These are phyloP conservation scores for Fusarium liriodendri DNA, from an alignment of 2,329 filamentous ascomycete genomes.

Conservation along the genomic window DNA sequence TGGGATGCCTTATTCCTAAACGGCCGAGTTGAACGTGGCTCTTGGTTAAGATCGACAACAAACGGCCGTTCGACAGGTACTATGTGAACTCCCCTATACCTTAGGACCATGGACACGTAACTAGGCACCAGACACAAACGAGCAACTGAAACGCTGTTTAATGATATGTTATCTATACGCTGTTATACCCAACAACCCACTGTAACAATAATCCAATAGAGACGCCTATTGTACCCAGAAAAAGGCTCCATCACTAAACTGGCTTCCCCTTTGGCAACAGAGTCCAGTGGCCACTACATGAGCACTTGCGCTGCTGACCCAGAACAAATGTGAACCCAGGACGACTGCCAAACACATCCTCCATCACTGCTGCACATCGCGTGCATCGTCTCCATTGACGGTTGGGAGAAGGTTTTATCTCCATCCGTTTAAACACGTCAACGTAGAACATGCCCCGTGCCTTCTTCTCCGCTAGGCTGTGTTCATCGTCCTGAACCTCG, in stretches of 20 bases:
- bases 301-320: slow-evolving; percentile 65
- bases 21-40: neutral
- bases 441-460: slow-evolving; percentile 54
- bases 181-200: neutral
- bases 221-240: neutral
- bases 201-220: neutral
- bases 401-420: slow-evolving; percentile 53
- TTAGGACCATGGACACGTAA: neutral
- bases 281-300: slow-evolving; percentile 66
- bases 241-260: slow-evolving; percentile 16
- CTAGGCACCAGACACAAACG: neutral
- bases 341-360: slow-evolving; percentile 62
- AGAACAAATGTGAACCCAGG: slow-evolving; percentile 66
- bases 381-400: slow-evolving; percentile 56
- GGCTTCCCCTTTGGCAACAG: slow-evolving; percentile 52
- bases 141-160: neutral
- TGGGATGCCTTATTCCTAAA: neutral
- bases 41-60: neutral
- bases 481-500: slow-evolving; percentile 69
- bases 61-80: neutral
- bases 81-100: neutral
- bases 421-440: slow-evolving; percentile 69
- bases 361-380: slow-evolving; percentile 74
- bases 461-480: slow-evolving; percentile 56
- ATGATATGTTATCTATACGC: neutral